Conservation (phyloP, 2,329 filamentous ascomycete genomes). For the Eurotiales sp. region DNA sequence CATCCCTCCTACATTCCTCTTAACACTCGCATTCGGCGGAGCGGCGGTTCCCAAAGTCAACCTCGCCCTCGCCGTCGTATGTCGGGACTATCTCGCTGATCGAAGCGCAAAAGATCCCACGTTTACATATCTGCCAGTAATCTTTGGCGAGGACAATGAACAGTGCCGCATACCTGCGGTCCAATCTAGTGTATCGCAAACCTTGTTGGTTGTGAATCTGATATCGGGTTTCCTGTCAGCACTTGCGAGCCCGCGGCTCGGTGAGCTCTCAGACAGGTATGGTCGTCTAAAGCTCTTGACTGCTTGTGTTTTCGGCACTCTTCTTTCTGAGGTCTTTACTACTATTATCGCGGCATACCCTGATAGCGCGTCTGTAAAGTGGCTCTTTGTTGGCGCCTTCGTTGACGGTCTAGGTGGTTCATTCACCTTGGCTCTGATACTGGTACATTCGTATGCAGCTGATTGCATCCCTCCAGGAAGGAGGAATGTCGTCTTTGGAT, state of each 20-base stretch:
- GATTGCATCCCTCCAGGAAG: constrained; percentile 81
- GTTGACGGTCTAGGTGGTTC: constrained; percentile 84
- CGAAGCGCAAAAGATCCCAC: constrained; percentile 54
- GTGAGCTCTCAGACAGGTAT: constrained; percentile 79
- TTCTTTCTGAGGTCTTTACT: constrained; percentile 70
- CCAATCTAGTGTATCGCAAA: constrained; percentile 70
- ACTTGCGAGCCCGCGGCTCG: constrained; percentile 75
- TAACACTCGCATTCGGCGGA: constrained; percentile 81
- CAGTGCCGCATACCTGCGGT: constrained; percentile 79
- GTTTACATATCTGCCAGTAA: constrained; percentile 59
- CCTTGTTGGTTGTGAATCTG: constrained; percentile 72
- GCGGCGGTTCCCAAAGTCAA: constrained; percentile 83
- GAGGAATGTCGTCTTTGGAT: constrained; percentile 79
- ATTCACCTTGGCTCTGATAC: constrained; percentile 75
- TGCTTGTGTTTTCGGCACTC: constrained; percentile 68
- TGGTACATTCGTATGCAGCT: constrained; percentile 81
- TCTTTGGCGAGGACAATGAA: constrained; percentile 66
- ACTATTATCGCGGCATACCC: constrained; percentile 75
- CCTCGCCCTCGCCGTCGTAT: constrained; percentile 78
- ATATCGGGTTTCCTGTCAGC: constrained; percentile 74
- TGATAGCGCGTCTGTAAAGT: constrained; percentile 68
- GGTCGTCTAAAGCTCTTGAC: constrained; percentile 74
- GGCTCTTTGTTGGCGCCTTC: constrained; percentile 71
- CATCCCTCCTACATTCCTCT: constrained; percentile 72
- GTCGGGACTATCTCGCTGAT: constrained; percentile 75